Evolutionary conservation across 768 basidiomycete genomes (phyloP), one percentile per base, ranked within the genome.

Genomic region (Leccinum fibrillosum): DNA sequence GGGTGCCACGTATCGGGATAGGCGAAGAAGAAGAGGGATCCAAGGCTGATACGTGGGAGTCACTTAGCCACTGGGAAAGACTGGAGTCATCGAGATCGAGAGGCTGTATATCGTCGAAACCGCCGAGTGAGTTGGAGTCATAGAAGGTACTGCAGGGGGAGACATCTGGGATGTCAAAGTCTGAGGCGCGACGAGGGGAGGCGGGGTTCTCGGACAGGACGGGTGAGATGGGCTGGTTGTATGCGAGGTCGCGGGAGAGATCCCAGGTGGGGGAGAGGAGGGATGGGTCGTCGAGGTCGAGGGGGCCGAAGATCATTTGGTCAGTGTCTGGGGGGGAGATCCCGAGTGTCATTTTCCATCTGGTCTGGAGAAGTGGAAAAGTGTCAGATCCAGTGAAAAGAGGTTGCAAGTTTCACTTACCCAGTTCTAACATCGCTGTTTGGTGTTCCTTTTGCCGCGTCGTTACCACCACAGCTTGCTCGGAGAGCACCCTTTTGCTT

Each of bases 361-460:
- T 73, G 73, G 25, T 74, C 62, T 67, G 37, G 3, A 15, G 25
- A 34, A 42, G 21, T 3, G 52, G 35, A 45, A 49, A 21, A 2
- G 13, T 7, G 34, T 55, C 6, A 61, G 55, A 53, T 52, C 5
- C 32, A 48, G 48, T 39, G 11, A 30, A 21, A n/a, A 12, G 7
- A 12, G 7, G 21, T 21, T 32, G 21, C 5, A 2, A 1, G 2
- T 23, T 52, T 53, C 5, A 69, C 86, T 47, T 62, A 96, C 95
- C 90, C n/a, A 93, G 77, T 68, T 98, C 96, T 8, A 98, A 82
- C 30, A 79, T 80, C 1, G 88, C 89, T 0, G 93, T 92, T 67
- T 97, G 94, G 25, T 90, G 78, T 58, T 95, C 94, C 75, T 91
- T 94, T 68, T 97, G 94, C 62, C 88, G 82, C 9, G 84, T 84